Percentiles rank a stretch among this genome's conserved stretches.
phyloP scores from a whole-genome alignment of 106 monocot species.

The Dendrobium catenatum region DNA sequence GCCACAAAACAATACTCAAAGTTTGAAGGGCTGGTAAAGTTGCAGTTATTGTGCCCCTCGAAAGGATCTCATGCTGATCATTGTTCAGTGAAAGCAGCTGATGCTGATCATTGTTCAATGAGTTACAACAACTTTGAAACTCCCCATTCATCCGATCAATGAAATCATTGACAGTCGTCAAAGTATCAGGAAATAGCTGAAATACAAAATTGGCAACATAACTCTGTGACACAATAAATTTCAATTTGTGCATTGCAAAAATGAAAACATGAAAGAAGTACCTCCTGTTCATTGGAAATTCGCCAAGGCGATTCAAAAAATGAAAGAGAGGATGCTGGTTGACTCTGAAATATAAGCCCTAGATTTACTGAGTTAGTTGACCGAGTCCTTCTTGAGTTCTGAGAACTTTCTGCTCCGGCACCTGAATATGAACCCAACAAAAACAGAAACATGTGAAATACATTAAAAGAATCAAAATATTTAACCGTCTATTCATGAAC shows the following conservation, averaged over 20 bases:
- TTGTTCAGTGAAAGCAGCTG: slow-evolving; percentile 12
- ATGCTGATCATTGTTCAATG: slow-evolving; percentile 16
- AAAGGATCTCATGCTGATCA: slow-evolving; percentile 12
- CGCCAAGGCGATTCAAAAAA: slow-evolving; percentile 12
- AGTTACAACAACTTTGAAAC: slow-evolving; percentile 41
- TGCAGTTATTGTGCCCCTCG: slow-evolving; percentile 2
- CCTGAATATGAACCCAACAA: slow-evolving; percentile 8
- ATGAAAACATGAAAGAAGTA: slow-evolving; percentile 17
- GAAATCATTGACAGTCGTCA: slow-evolving; percentile 65
- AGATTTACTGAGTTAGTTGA: slow-evolving; percentile 21
- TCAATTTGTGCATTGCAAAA: neutral
- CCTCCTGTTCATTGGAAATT: slow-evolving; percentile 16
- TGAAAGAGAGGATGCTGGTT: slow-evolving; percentile 17
- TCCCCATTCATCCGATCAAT: slow-evolving; percentile 57
- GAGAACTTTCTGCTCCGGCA: slow-evolving; percentile 31
- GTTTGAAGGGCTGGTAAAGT: slow-evolving; percentile 52
- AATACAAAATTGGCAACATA: neutral
- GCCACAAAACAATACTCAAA: slow-evolving; percentile 42
- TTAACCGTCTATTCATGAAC: neutral
- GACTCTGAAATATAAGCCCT: slow-evolving; percentile 20
- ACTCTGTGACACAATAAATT: neutral
- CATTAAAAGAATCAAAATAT: neutral
- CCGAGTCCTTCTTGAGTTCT: slow-evolving; percentile 11
- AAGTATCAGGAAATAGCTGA: slow-evolving; percentile 73
- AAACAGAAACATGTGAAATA: neutral